Evolutionary conservation across 371 early-diverging fungal species (phyloP).

Genomic region (Syncephalastrum monosporum): DNA sequence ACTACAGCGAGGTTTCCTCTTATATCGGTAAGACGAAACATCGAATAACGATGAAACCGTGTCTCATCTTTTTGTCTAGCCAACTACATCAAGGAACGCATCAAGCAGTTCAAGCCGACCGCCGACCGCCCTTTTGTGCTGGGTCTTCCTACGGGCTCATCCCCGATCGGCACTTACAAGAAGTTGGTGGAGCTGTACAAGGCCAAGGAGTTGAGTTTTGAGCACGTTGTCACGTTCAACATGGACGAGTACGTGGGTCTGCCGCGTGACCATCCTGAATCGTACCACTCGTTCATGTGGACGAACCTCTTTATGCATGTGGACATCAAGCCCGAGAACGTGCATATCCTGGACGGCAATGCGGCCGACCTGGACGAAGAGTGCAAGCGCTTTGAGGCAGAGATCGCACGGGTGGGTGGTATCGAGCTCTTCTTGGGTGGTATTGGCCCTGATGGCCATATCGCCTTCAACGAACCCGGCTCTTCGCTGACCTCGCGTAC

Average conservation of each 20-base stretch:
- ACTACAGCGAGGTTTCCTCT: conserved; percentile 59
- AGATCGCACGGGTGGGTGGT: conserved; percentile 58
- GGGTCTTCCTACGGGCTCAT: conserved; percentile 77
- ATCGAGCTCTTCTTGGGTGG: conserved; percentile 62
- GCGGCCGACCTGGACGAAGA: conserved; percentile 61
- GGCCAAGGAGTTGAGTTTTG: conserved; percentile 55
- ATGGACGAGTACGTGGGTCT: conserved; percentile 60
- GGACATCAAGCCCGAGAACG: conserved; percentile 55
- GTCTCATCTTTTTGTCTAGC: conserved; percentile 5
- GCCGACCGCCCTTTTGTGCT: conserved; percentile 77
- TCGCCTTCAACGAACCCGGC: conserved; percentile 75
- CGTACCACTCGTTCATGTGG: conserved; percentile 64
- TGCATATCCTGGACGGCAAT: conserved; percentile 63
- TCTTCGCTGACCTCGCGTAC: conserved; percentile 67
- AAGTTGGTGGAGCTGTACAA: conserved; percentile 46
- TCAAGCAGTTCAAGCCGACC: conserved; percentile 76
- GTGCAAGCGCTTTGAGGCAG: conserved; percentile 57
- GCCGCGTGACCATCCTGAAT: conserved; percentile 59
- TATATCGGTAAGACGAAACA: conserved; percentile 61
- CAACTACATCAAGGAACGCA: conserved; percentile 29
- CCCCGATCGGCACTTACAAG: conserved; percentile 46
- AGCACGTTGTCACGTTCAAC: conserved; percentile 60
- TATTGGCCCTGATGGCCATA: conserved; percentile 69
- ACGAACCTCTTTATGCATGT: conserved; percentile 61
- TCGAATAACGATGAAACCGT: neutral